Conservation (phyloP, 371 early-diverging fungal species). For the Haplosporangium sp. region DNA sequence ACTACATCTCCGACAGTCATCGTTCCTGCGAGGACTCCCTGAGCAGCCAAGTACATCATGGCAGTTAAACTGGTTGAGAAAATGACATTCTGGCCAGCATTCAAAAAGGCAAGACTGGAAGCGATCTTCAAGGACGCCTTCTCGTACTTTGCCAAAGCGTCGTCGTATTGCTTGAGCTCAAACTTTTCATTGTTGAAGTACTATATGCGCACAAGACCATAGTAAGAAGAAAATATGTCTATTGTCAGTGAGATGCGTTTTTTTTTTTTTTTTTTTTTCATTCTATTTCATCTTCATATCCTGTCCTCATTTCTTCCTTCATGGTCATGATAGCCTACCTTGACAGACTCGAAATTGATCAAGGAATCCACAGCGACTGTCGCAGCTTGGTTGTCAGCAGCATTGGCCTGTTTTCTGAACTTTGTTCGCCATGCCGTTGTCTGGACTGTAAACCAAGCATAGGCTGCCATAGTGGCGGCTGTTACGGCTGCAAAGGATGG, state of each 20-base stretch:
- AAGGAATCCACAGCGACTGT: constrained; percentile 92
- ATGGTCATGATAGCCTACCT: constrained; percentile 57
- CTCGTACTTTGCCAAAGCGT: constrained; percentile 88
- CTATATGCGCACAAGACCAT: constrained; percentile 31
- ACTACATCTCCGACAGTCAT: constrained; percentile 97
- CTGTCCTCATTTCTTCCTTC: background rate
- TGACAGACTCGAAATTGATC: constrained; percentile 95
- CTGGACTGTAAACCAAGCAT: constrained; percentile 88
- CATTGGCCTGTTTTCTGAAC: constrained; percentile 90
- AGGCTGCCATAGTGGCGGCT: constrained; percentile 84
- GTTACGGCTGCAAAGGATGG: constrained; percentile 87
- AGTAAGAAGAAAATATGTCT: background rate
- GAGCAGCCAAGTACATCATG: constrained; percentile 94
- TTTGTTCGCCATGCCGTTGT: constrained; percentile 90
- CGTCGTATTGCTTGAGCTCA: constrained; percentile 88
- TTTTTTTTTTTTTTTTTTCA: no score
- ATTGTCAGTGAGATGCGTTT: background rate
- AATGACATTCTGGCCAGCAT: constrained; percentile 94
- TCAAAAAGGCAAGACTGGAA: constrained; percentile 87
- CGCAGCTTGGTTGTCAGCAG: constrained; percentile 94
- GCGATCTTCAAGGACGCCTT: constrained; percentile 90
- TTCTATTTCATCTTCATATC: no score
- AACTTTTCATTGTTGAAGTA: constrained; percentile 92
- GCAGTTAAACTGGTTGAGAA: constrained; percentile 88
- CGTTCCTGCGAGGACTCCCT: constrained; percentile 80